Percentiles rank a stretch among this genome's conserved stretches.
These are phyloP conservation scores for Hevea brasiliensis DNA, from an alignment of 345 rosid species.

Conservation along the genomic window DNA sequence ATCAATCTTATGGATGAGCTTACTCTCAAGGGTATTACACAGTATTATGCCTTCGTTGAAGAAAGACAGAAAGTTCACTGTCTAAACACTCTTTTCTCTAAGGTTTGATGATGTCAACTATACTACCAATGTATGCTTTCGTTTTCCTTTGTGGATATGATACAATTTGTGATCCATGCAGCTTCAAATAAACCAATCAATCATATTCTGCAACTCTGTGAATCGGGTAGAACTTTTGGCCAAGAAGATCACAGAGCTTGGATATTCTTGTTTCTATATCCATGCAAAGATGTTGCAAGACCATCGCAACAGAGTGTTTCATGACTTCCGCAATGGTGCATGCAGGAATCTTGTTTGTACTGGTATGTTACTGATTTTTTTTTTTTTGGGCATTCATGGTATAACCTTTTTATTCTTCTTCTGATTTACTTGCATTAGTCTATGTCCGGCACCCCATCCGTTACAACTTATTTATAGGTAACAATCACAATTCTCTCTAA, in stretches of 20 bases:
- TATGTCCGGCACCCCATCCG: neutral
- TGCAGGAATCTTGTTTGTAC: conserved; percentile 99
- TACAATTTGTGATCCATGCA: conserved; percentile 35
- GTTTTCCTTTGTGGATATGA: conserved; percentile 6
- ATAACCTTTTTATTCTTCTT: neutral
- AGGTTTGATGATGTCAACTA: conserved; percentile 52
- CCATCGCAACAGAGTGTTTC: conserved; percentile 99
- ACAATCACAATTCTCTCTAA: neutral
- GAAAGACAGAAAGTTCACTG: conserved; percentile 99
- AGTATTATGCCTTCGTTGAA: conserved; percentile 97
- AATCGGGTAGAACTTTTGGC: conserved; percentile 96
- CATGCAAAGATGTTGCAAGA: conserved; percentile 99
- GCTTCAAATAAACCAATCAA: conserved; percentile 99
- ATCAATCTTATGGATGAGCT: conserved; percentile 99
- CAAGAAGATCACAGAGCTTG: conserved; percentile 99
- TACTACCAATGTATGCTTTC: neutral
- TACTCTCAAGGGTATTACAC: conserved; percentile 94
- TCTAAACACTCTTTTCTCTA: conserved; percentile 96
- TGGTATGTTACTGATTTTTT: conserved; percentile 46
- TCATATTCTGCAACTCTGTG: conserved; percentile 98
- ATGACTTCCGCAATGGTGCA: conserved; percentile 99
- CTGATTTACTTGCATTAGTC: neutral
- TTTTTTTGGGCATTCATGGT: neutral
- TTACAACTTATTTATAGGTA: neutral
- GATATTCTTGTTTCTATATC: conserved; percentile 97